phyloP scores from a whole-genome alignment of 2,329 filamentous ascomycete species.

The Trichoderma sp. region DNA sequence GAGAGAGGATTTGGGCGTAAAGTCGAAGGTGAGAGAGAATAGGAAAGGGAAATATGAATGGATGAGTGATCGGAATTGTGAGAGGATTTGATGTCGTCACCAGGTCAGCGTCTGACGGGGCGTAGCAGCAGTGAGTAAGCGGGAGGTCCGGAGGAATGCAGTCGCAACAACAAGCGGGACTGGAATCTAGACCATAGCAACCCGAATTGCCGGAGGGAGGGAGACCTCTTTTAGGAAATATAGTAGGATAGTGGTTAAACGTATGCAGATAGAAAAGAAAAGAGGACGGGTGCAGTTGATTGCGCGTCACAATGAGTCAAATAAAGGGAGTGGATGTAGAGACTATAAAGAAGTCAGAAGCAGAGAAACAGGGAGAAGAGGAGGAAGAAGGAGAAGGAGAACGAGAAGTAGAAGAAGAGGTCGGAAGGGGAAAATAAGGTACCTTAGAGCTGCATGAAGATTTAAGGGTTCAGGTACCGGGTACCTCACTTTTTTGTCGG shows the following conservation, averaged over 20 bases:
- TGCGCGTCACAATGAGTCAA: no score
- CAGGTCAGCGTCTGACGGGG: constrained; percentile 14
- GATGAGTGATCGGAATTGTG: constrained; percentile 11
- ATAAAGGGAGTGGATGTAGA: no score
- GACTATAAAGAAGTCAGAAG: no score
- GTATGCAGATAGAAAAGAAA: no score
- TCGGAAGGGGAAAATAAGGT: no score
- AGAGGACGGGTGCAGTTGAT: no score
- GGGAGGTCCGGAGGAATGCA: constrained; percentile 28
- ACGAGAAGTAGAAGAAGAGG: no score
- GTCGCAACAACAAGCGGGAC: constrained; percentile 25
- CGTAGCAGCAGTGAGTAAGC: constrained; percentile 10
- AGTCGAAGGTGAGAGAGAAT: neutral
- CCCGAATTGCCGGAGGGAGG: constrained; percentile 16
- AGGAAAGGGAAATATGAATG: neutral
- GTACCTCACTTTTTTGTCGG: neutral
- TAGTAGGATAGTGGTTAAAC: no score
- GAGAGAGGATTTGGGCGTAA: neutral
- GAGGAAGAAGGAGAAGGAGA: no score
- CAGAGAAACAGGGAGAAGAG: no score
- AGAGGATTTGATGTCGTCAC: constrained; percentile 27
- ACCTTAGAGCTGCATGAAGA: no score
- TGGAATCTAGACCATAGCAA: constrained; percentile 25
- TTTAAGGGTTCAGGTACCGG: constrained; percentile 15
- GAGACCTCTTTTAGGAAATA: no score